phyloP scores from a whole-genome alignment of 805 yeast genomes.

The Ascoidea asiatica region DNA sequence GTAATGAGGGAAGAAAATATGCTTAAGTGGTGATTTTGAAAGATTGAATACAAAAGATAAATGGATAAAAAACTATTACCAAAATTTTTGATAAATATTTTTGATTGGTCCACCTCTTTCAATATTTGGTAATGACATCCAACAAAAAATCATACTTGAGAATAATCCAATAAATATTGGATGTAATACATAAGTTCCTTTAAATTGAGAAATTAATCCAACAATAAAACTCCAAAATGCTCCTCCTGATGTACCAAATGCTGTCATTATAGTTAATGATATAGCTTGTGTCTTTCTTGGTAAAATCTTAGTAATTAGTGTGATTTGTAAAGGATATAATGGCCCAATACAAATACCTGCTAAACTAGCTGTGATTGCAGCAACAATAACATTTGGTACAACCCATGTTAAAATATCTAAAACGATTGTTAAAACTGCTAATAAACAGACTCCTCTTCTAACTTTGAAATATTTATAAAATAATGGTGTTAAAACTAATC shows the following conservation, averaged over 20 bases:
- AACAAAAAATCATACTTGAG: slow-evolving; percentile 19
- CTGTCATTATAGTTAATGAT: slow-evolving; percentile 36
- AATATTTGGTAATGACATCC: slow-evolving; percentile 32
- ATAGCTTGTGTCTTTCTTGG: slow-evolving; percentile 40
- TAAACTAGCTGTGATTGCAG: slow-evolving; percentile 30
- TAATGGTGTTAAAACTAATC: slow-evolving; percentile 32
- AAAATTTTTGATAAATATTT: too few relatives aligned
- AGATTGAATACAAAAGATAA: too few relatives aligned
- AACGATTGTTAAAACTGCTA: slow-evolving; percentile 21
- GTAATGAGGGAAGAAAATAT: too few relatives aligned
- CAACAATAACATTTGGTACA: slow-evolving; percentile 27
- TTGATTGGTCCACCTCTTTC: slow-evolving; percentile 21
- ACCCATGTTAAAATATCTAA: slow-evolving; percentile 34
- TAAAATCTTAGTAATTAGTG: slow-evolving; percentile 27
- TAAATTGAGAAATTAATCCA: slow-evolving; percentile 31
- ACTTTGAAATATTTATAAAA: slow-evolving; percentile 28
- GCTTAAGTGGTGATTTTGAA: too few relatives aligned
- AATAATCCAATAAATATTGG: slow-evolving; percentile 31
- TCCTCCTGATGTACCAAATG: slow-evolving; percentile 47
- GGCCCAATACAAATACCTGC: slow-evolving; percentile 48
- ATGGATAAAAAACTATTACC: too few relatives aligned
- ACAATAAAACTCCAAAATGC: slow-evolving; percentile 39
- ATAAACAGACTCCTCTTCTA: slow-evolving; percentile 27
- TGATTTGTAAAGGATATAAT: slow-evolving; percentile 36
- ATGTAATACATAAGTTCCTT: slow-evolving; percentile 35